phyloP scores from a whole-genome alignment of 2,329 filamentous ascomycete genomes.

The Bipolaris sorokiniana region DNA sequence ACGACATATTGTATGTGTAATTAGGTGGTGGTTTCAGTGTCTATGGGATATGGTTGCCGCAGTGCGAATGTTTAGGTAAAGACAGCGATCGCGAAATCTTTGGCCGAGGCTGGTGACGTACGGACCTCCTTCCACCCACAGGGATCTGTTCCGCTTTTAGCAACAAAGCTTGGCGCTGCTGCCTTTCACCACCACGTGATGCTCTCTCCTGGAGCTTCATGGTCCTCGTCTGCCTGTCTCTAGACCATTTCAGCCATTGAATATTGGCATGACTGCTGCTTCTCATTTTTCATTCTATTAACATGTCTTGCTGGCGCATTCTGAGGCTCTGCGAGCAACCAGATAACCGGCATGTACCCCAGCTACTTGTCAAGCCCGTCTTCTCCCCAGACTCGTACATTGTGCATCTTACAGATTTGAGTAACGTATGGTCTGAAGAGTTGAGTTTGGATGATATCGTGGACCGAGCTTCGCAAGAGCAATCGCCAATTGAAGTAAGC shows the following conservation, averaged over 20 bases:
- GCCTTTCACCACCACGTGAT: slow-evolving; percentile 14
- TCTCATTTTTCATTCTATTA: background rate
- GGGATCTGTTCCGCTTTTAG: slow-evolving; percentile 4
- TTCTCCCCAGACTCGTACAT: slow-evolving; percentile 66
- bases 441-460: slow-evolving; percentile 68
- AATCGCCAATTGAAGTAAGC: slow-evolving; percentile 75
- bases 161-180: slow-evolving; percentile 15
- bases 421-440: slow-evolving; percentile 73
- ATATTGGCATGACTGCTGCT: background rate
- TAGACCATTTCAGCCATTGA: background rate
- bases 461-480: slow-evolving; percentile 64
- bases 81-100: slow-evolving; percentile 19
- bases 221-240: background rate
- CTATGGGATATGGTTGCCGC: background rate
- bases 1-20: slow-evolving; percentile 30
- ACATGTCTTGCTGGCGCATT: slow-evolving; percentile 46
- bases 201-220: background rate
- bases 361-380: slow-evolving; percentile 67
- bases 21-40: background rate
- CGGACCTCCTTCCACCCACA: slow-evolving; percentile 15
- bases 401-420: slow-evolving; percentile 73
- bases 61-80: background rate
- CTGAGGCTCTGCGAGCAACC: slow-evolving; percentile 36
- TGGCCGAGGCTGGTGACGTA: slow-evolving; percentile 30
- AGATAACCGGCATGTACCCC: slow-evolving; percentile 54